A percentile compares a stretch with the other conserved stretches of the same genome.
Conservation (phyloP, 2,329 filamentous ascomycete species). For the Chalaropsis ovoidea region DNA sequence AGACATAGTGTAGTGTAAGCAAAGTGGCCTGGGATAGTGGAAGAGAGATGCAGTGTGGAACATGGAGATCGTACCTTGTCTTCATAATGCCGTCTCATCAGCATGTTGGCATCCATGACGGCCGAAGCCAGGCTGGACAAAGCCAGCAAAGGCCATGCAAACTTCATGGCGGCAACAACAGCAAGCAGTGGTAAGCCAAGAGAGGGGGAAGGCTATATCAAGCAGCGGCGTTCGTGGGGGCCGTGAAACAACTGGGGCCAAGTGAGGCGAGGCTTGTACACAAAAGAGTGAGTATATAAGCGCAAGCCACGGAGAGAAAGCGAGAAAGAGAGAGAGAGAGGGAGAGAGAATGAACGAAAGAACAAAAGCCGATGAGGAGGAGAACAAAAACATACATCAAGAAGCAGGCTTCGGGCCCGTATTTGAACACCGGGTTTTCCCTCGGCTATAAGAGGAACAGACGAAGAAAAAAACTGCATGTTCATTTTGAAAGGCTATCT, state of each 20-base stretch:
- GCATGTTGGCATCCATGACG: background rate
- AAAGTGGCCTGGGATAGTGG: background rate
- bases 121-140: conserved; percentile 7
- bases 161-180: conserved; percentile 7
- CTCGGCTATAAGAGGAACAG: background rate
- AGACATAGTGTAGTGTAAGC: background rate
- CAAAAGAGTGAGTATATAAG: background rate
- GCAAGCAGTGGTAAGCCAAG: background rate
- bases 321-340: background rate
- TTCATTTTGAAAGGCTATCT: background rate
- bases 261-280: background rate
- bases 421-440: background rate
- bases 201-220: background rate
- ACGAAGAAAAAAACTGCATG: background rate
- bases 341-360: background rate
- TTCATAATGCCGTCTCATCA: conserved; percentile 3
- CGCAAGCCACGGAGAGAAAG: background rate
- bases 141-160: conserved; percentile 4
- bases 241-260: background rate
- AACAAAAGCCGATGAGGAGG: background rate
- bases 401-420: background rate
- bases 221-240: background rate
- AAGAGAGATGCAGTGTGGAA: background rate
- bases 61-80: background rate
- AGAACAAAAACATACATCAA: background rate